These are phyloP conservation scores for Candolleomyces efflorescens DNA, from an alignment of 768 basidiomycete genomes.

Conservation along the genomic window DNA sequence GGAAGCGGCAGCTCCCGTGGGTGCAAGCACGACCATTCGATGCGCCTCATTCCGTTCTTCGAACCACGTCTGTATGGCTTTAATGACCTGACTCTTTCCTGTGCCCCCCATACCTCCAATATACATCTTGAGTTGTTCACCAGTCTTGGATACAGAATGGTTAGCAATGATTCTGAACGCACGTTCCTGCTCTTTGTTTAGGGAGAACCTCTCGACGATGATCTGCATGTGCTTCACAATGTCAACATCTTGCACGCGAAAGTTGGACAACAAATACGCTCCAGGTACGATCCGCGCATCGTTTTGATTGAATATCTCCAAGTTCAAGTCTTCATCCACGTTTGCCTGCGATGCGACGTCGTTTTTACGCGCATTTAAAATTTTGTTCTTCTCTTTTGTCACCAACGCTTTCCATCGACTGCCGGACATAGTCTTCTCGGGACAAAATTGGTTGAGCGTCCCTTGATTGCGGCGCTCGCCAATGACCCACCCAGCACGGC, in stretches of 20 bases:
- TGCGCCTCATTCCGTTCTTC: conserved; percentile 11
- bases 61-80: conserved; percentile 21
- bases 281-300: background rate
- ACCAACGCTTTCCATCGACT: no score
- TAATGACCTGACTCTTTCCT: background rate
- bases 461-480: no score
- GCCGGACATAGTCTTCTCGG: no score
- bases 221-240: background rate
- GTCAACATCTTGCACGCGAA: background rate
- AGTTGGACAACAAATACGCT: background rate
- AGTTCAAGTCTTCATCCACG: background rate
- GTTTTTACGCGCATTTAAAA: no score
- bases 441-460: no score
- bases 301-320: background rate
- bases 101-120: background rate
- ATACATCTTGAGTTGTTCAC: background rate
- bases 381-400: no score
- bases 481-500: no score
- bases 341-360: no score
- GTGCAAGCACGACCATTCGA: conserved; percentile 5
- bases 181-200: background rate
- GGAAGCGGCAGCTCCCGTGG: conserved; percentile 19
- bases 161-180: conserved; percentile 2
- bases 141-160: background rate
- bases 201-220: background rate